These are phyloP conservation scores for Theobroma cacao DNA, from an alignment of 345 rosid species.

Conservation along the genomic window DNA sequence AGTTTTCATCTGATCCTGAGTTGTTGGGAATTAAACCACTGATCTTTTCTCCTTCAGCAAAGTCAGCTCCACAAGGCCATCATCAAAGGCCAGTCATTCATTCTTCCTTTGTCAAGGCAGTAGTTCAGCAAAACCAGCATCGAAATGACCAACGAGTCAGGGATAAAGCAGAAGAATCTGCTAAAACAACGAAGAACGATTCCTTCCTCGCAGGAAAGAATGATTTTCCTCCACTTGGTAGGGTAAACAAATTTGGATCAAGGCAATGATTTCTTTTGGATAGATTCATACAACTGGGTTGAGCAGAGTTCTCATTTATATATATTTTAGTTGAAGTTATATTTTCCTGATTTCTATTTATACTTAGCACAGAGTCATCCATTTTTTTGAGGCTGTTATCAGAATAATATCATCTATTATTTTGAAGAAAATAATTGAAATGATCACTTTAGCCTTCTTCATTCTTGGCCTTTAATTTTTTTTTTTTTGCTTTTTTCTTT, in stretches of 20 bases:
- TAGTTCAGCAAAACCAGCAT: conserved; percentile 8
- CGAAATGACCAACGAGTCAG: not conserved
- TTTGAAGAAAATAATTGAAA: too few relatives aligned
- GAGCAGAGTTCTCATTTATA: not conserved
- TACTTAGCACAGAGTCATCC: too few relatives aligned
- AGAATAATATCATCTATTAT: too few relatives aligned
- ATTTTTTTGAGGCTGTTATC: not conserved
- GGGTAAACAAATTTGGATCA: not conserved
- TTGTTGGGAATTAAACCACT: conserved; percentile 26
- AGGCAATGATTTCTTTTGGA: not conserved
- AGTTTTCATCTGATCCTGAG: conserved; percentile 33
- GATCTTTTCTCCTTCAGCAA: not conserved
- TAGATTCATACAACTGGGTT: not conserved
- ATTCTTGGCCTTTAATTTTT: too few relatives aligned
- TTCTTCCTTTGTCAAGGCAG: conserved; percentile 1
- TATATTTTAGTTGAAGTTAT: not conserved
- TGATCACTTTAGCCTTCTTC: too few relatives aligned
- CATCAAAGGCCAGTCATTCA: not conserved
- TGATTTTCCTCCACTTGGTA: conserved; percentile 15
- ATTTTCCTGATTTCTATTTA: too few relatives aligned
- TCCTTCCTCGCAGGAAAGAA: not conserved
- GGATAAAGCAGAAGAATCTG: not conserved
- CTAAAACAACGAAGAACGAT: not conserved
- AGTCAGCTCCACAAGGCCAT: not conserved
- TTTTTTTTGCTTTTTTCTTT: too few relatives aligned